A percentile compares a stretch with the other conserved stretches of the same genome.
These are phyloP conservation scores for Cucumis melo DNA, from an alignment of 306 rosid genomes.

Conservation along the genomic window DNA sequence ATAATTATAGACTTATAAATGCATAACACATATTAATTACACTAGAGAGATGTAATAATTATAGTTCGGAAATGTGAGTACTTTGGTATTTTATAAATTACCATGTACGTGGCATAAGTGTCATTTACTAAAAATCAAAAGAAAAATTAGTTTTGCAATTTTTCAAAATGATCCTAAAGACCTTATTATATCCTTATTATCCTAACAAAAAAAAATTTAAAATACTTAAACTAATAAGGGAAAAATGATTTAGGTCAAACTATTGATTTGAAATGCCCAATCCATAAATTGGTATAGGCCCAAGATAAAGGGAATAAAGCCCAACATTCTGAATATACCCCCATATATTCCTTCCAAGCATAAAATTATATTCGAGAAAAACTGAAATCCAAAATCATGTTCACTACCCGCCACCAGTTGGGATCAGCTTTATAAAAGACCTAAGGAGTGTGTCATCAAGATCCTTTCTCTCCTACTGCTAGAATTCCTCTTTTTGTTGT, in stretches of 20 bases:
- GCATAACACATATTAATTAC: no score
- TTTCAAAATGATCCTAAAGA: no score
- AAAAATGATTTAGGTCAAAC: not conserved
- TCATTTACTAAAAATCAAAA: no score
- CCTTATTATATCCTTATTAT: no score
- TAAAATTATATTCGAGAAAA: not conserved
- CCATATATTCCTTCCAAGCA: not conserved
- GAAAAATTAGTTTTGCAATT: no score
- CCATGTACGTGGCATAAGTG: no score
- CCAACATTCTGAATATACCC: not conserved
- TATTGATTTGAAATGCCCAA: not conserved
- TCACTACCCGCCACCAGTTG: not conserved
- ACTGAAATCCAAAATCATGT: not conserved
- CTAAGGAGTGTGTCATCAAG: not conserved
- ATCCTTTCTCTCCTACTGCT: not conserved
- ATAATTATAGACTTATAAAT: no score
- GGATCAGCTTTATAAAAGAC: not conserved
- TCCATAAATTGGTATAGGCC: not conserved
- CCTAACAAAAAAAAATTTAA: no score
- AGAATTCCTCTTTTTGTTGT: conserved; percentile 1
- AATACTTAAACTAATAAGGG: no score
- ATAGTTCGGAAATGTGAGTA: no score
- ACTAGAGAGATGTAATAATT: no score
- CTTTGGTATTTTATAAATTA: no score
- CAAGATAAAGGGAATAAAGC: not conserved